Conservation (phyloP, 2,329 filamentous ascomycete species). For the Chaetomiaceae sp. region DNA sequence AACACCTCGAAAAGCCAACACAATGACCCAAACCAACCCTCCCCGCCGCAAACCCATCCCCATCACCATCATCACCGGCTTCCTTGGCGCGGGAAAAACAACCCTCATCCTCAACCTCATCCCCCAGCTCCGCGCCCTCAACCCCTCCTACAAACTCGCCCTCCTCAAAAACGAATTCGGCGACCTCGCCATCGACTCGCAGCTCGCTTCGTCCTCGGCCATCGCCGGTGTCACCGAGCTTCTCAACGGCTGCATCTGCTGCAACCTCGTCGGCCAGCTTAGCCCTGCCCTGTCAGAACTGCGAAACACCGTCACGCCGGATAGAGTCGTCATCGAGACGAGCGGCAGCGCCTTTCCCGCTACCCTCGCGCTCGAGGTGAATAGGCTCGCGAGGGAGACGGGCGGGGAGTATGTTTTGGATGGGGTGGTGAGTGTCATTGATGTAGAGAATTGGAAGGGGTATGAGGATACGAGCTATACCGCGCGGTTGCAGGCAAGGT, state of each 20-base stretch:
- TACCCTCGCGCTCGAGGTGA: conserved; percentile 86
- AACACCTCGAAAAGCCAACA: neutral
- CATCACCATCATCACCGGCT: conserved; percentile 93
- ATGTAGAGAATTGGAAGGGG: conserved; percentile 91
- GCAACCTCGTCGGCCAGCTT: conserved; percentile 92
- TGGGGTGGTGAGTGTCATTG: conserved; percentile 83
- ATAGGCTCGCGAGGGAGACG: conserved; percentile 68
- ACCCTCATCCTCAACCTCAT: conserved; percentile 92
- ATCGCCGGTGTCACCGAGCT: conserved; percentile 90
- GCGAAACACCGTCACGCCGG: conserved; percentile 53
- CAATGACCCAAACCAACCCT: conserved; percentile 14
- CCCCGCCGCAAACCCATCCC: conserved; percentile 63
- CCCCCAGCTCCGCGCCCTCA: conserved; percentile 75
- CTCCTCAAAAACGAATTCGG: conserved; percentile 98
- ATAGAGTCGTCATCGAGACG: conserved; percentile 92
- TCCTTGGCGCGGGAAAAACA: conserved; percentile 93
- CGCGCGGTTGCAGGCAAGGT: conserved; percentile 79
- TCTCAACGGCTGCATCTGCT: conserved; percentile 97
- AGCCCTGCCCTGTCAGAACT: conserved; percentile 75
- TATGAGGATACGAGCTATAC: conserved; percentile 91
- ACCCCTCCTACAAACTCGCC: conserved; percentile 76
- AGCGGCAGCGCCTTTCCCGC: conserved; percentile 83
- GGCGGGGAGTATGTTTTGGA: conserved; percentile 68
- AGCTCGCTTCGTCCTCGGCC: conserved; percentile 75
- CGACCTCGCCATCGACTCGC: conserved; percentile 87